Evolutionary conservation across 2,329 filamentous ascomycete species (phyloP).

Genomic region (Pestalotiopsis sp.): DNA sequence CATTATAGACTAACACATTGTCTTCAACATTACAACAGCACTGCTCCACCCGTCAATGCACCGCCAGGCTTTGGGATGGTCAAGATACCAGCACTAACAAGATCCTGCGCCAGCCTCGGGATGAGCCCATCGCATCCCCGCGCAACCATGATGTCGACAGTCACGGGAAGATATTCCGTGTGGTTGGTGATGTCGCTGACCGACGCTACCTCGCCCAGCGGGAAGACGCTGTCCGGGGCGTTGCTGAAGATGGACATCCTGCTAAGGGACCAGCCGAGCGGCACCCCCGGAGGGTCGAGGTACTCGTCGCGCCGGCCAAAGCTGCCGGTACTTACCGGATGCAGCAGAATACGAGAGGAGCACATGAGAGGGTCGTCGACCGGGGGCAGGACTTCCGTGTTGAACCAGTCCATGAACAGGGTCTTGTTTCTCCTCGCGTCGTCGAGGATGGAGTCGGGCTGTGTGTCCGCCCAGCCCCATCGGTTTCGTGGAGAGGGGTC

Average conservation of each 20-base stretch:
- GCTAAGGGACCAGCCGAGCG: slow-evolving; percentile 45
- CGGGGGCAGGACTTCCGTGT: slow-evolving; percentile 26
- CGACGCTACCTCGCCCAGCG: slow-evolving; percentile 41
- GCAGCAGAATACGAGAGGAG: slow-evolving; percentile 34
- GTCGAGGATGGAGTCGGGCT: slow-evolving; percentile 23
- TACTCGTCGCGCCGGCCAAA: slow-evolving; percentile 35
- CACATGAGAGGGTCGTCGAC: slow-evolving; percentile 24
- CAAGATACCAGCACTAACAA: slow-evolving; percentile 52
- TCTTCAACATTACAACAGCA: neutral
- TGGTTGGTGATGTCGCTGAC: slow-evolving; percentile 39
- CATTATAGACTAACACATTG: neutral
- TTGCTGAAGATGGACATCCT: slow-evolving; percentile 38
- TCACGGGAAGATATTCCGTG: slow-evolving; percentile 56
- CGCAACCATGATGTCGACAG: slow-evolving; percentile 58
- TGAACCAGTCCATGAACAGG: slow-evolving; percentile 35
- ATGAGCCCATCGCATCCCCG: slow-evolving; percentile 64
- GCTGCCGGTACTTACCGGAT: slow-evolving; percentile 21
- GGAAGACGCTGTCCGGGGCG: slow-evolving; percentile 43
- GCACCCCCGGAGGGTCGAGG: slow-evolving; percentile 42
- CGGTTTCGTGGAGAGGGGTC: slow-evolving; percentile 37
- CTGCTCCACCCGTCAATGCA: slow-evolving; percentile 24
- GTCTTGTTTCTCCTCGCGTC: slow-evolving; percentile 34
- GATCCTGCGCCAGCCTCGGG: slow-evolving; percentile 52
- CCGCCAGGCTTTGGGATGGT: slow-evolving; percentile 45
- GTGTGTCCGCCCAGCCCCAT: slow-evolving; percentile 37